Base-by-base conservation (phyloP, 306 rosid species). In the Dryas alaskensis region DNA sequence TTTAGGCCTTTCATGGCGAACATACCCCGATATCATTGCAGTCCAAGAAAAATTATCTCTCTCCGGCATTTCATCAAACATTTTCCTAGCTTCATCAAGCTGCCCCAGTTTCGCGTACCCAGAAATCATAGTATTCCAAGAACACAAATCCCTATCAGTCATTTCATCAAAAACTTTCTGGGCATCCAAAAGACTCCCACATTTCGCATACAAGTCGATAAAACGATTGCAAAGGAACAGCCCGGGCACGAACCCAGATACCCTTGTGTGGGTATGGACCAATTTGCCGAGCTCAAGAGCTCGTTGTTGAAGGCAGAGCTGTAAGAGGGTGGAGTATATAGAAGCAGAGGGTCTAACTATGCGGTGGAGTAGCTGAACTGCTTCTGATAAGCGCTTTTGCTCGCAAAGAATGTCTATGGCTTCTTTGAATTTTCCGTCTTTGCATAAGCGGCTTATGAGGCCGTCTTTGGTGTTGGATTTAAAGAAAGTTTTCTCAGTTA, bases 1-100 rank as follows among this genome's bases (percentile, higher is more conserved):
- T 83, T 47, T 52, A 7, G 87, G 87, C 62, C 62, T 74, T 19
- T 67, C 67, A 17, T 76, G 81, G 25, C 65, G 75, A 67, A 76
- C 90, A 45, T 80, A 83, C 60, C 93, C 90, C 0, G 93, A 86
- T 52, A 86, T 80, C 45, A 69, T 76, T 5, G 89, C 89, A 0
- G 82, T 88, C 93, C 96, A 90, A 64, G 87, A 88, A 76, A 86
- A 88, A 68, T 77, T 67, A 83, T 90, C 93, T 67, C 89, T 86
- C 4, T 75, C 69, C 3, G 87, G 87, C 92, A 88, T 90, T 84
- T 83, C 84, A 78, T 80, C 85, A 44, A 90, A 84, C 89, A 88
- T 48, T 14, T 78, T 88, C 78, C 88, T 68, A 40, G 92, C 91
- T 31, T 80, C 68, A 8, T 73, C 71, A 66, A 90, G 80, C 57